Base-by-base conservation (phyloP, 1,284 basidiomycete species). In the Lentinula novae-zelandiae region DNA sequence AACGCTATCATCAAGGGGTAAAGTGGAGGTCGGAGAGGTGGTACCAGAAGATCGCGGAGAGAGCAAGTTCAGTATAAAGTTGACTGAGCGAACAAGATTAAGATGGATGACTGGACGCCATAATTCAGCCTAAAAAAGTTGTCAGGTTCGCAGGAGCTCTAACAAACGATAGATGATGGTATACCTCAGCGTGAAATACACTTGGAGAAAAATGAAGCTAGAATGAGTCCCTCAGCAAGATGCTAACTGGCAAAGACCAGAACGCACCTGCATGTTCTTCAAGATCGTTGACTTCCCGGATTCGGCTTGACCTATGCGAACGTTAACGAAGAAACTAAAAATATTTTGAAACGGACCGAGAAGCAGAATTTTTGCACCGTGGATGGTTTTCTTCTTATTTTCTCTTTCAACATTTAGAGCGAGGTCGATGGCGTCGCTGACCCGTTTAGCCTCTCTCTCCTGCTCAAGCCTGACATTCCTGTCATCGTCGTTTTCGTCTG, bases 231-330 rank as follows among this genome's bases (percentile, higher is more conserved):
- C n/a, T 46, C 17, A 46, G 44, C n/a, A 22, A 8, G 0, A 9
- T 46, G 44, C 42, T 7, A 46, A 38, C 12, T 38, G 36, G 36
- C 20, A 3, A 22, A 22, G 3, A 8, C 83, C 80, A 65, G 84
- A 85, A 61, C 80, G 76, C 15, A 86, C 72, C 64, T 86, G 84
- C 65, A 88, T 84, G 68, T 85, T 85, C 71, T 86, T 86, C 44
- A 88, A 72, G 53, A 86, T 77, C 0, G 86, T 87, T 0, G 84
- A 86, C 67, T 88, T 87, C 22, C 86, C 85, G 0, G 83, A 84
- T 71, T 86, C 84, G 27, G 85, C 82, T 70, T 86, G 85, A 56
- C 86, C 85, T 86, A 63, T 49, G 40, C 53, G 55, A 52, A 15
- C 57, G 53, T 49, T 46, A 33, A 27, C 12, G n/a, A 5, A 50